These are phyloP conservation scores for Chondrus crispus DNA, from an alignment of 23 red algal genomes.

Conservation along the genomic window DNA sequence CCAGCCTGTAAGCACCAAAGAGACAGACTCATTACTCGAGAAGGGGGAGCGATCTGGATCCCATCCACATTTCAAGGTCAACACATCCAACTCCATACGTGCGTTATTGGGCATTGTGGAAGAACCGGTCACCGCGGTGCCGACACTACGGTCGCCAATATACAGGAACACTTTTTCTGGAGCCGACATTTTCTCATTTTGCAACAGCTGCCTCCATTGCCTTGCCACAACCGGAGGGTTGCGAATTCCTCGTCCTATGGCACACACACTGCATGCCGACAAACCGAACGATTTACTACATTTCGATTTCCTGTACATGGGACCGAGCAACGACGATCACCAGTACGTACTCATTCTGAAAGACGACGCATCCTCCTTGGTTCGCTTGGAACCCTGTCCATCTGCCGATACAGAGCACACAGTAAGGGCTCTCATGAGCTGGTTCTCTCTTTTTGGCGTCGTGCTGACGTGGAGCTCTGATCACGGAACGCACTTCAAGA, in stretches of 20 bases:
- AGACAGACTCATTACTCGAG: no score
- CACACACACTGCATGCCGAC: slow-evolving; percentile 7
- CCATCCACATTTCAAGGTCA: not conserved
- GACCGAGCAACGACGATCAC: not conserved
- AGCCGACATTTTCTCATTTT: not conserved
- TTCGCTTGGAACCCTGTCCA: not conserved
- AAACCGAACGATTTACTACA: slow-evolving; percentile 17
- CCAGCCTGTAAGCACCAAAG: no score
- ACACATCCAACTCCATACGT: not conserved
- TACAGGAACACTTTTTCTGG: not conserved
- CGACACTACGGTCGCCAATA: not conserved
- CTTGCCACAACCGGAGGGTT: not conserved
- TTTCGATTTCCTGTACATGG: slow-evolving; percentile 26
- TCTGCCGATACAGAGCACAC: not conserved
- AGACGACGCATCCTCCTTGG: not conserved
- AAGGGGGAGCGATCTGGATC: no score
- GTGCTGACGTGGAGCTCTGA: not conserved
- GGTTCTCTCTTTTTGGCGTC: not conserved
- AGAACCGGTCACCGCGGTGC: not conserved
- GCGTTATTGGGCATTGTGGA: not conserved
- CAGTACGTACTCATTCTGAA: not conserved
- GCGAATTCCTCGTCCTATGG: not conserved
- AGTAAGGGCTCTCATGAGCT: not conserved
- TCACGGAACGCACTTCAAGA: not conserved
- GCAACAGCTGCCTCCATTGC: not conserved